A percentile compares a stretch with the other conserved stretches of the same genome.
These are phyloP conservation scores for Fremontodendron californicum DNA, from an alignment of 345 rosid species.

Conservation along the genomic window DNA sequence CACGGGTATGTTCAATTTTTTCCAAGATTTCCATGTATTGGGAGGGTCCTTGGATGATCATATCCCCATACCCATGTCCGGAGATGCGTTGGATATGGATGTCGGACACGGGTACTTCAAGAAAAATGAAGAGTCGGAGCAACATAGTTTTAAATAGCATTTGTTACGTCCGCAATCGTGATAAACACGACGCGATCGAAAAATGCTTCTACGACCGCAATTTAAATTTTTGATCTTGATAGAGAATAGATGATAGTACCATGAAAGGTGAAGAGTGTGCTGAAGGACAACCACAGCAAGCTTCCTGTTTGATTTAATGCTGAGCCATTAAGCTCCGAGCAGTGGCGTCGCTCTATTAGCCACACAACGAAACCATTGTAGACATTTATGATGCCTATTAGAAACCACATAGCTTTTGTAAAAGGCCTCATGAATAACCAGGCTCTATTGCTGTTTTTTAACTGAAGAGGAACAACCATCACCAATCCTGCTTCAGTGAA, in stretches of 20 bases:
- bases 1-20: too few relatives aligned
- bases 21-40: too few relatives aligned
- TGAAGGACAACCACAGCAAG: background rate
- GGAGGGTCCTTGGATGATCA: too few relatives aligned
- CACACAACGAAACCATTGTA: background rate
- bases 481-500: background rate
- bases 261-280: background rate
- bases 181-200: too few relatives aligned
- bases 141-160: too few relatives aligned
- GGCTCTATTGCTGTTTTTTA: background rate
- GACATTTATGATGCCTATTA: background rate
- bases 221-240: too few relatives aligned
- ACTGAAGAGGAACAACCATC: background rate
- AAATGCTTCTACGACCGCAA: too few relatives aligned
- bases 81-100: too few relatives aligned
- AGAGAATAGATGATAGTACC: background rate
- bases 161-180: too few relatives aligned
- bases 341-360: background rate
- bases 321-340: background rate
- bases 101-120: too few relatives aligned
- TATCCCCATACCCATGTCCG: too few relatives aligned
- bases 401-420: background rate
- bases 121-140: too few relatives aligned
- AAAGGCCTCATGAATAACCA: background rate
- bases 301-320: background rate